These are phyloP conservation scores for Haplosporangium sp. DNA, from an alignment of 371 early-diverging fungal genomes.

Conservation along the genomic window DNA sequence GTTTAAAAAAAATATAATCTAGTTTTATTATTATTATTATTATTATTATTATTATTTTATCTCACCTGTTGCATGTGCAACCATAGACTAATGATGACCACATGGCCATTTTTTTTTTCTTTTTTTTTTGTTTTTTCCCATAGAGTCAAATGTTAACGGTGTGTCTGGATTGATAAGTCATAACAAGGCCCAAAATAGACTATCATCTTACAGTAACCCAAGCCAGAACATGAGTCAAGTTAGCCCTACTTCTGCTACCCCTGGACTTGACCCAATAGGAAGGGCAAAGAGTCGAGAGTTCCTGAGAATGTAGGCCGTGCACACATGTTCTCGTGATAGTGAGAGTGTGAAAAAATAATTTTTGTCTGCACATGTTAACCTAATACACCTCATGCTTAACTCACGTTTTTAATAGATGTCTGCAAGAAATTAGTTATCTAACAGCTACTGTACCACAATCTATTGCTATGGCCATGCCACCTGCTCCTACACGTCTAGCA, in stretches of 20 bases:
- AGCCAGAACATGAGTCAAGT: conserved; percentile 53
- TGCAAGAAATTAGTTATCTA: conserved; percentile 74
- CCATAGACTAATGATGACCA: conserved; percentile 12
- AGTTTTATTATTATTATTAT: background rate
- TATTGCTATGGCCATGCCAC: conserved; percentile 33
- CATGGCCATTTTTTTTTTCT: conserved; percentile 5
- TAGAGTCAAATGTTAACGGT: conserved; percentile 23
- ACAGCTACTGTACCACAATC: conserved; percentile 55
- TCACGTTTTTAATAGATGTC: conserved; percentile 58
- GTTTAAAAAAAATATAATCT: background rate
- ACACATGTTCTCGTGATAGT: background rate
- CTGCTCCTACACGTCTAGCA: conserved; percentile 29
- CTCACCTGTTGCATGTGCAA: background rate
- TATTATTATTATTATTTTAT: too few species aligned
- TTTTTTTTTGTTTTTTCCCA: background rate
- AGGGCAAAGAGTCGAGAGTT: conserved; percentile 77
- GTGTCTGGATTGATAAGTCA: background rate
- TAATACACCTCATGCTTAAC: background rate
- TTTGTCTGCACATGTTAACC: background rate
- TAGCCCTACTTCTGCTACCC: conserved; percentile 48
- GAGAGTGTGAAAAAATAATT: background rate
- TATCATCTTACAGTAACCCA: conserved; percentile 44
- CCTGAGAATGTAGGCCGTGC: conserved; percentile 76
- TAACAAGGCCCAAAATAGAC: conserved; percentile 33
- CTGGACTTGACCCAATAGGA: conserved; percentile 38